phyloP scores from a whole-genome alignment of 441 rosid genomes.

The Omphalea diandra region DNA sequence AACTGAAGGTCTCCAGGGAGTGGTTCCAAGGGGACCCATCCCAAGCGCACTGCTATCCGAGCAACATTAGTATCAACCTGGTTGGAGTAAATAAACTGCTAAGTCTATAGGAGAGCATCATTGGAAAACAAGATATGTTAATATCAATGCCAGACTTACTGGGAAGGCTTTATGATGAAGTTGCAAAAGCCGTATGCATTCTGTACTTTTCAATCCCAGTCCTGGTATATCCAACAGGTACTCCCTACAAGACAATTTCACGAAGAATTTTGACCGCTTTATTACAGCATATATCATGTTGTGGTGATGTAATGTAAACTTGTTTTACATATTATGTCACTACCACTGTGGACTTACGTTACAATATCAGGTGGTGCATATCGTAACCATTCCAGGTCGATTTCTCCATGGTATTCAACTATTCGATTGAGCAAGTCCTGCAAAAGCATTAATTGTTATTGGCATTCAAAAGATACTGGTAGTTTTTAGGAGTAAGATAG shows the following conservation, averaged over 20 bases:
- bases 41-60: constrained; percentile 65
- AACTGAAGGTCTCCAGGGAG: constrained; percentile 58
- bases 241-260: constrained; percentile 46
- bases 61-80: constrained; percentile 82
- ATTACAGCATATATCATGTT: neutral
- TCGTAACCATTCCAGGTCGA: constrained; percentile 76
- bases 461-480: neutral
- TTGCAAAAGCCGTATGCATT: constrained; percentile 61
- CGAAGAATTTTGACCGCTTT: no score
- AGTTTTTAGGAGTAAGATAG: neutral
- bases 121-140: neutral
- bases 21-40: constrained; percentile 80
- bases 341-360: constrained; percentile 40
- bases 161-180: constrained; percentile 65
- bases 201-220: constrained; percentile 69
- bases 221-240: constrained; percentile 59
- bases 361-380: constrained; percentile 50
- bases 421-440: constrained; percentile 53
- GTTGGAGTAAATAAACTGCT: neutral
- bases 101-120: neutral
- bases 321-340: neutral
- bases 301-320: neutral
- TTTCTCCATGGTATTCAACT: constrained; percentile 36
- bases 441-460: neutral
- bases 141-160: constrained; percentile 32